Base-by-base conservation (phyloP, 768 basidiomycete genomes). In the Hortiboletus campestris region DNA sequence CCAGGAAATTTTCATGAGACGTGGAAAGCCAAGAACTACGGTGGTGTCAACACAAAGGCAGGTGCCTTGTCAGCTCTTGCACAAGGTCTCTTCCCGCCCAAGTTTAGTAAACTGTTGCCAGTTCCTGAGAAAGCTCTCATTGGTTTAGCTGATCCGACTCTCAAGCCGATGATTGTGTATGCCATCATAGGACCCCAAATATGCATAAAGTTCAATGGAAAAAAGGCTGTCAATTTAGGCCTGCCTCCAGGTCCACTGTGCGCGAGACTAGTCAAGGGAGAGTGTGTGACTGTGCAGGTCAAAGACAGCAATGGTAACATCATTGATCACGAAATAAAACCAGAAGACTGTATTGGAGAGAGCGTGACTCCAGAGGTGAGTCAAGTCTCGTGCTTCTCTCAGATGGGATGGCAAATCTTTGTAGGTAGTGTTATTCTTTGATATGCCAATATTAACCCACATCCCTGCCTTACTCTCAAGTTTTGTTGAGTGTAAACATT, bases 151-250 rank as follows among this genome's bases (percentile, higher is more conserved):
- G 55, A 62, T 41, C 58, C 60, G 4, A 46, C 14, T 6, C 41
- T 63, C n/a, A 69, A 72, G 43, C 71, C 77, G 4, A 75, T 80
- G 0, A 57, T 82, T 34, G 80, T 76, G 5, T 84, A 83, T 62
- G 68, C 83, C 16, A 53, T 83, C 41, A 72, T 82, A 40, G 83
- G 83, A 0, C 82, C 83, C 4, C 76, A 74, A 14, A 69, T 77
- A 39, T 80, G 83, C 1, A 83, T 83, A 10, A 91, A 89, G 68
- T 96, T 98, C 65, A 80, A 94, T 57, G 84, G 71, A 0, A 68
- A 74, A 57, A 84, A 82, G 58, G 90, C 94, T 0, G 64, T 75
- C 10, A 80, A 74, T 42, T 75, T 94, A 2, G 85, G 87, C 6
- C 72, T 98, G 2, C 80, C 81, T 4, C 65, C 67, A 2, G 88